These are phyloP conservation scores for Protomyces inundatus DNA, from an alignment of 1,139 yeast genomes.

Conservation along the genomic window DNA sequence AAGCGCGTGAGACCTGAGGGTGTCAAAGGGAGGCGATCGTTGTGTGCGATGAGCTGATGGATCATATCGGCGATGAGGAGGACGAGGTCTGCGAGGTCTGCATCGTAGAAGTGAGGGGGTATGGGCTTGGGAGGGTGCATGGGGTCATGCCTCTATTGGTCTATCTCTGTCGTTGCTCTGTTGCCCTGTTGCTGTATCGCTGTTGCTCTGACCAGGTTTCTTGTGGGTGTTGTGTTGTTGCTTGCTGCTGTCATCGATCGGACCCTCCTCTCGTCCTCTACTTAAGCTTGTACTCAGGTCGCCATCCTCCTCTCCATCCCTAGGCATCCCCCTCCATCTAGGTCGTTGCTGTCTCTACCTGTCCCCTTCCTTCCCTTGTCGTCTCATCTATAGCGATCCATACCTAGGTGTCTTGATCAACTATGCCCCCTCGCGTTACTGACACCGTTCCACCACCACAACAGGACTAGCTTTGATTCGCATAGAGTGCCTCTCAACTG, in stretches of 20 bases:
- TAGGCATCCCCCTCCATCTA: not conserved
- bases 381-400: not conserved
- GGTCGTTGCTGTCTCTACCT: not conserved
- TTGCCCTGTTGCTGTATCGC: no score
- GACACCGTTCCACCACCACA: no score
- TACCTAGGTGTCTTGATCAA: not conserved
- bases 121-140: constrained; percentile 37
- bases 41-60: constrained; percentile 60
- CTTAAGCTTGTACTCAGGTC: no score
- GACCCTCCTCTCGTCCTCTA: no score
- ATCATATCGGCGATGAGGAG: constrained; percentile 74
- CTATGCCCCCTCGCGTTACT: no score
- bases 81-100: constrained; percentile 66
- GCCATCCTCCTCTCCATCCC: no score
- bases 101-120: constrained; percentile 58
- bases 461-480: not conserved
- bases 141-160: not conserved
- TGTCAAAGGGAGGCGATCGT: constrained; percentile 52
- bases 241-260: no score
- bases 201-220: no score
- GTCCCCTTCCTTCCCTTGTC: not conserved
- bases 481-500: not conserved
- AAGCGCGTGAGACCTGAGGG: constrained; percentile 65
- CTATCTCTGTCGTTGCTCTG: no score
- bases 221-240: no score